Base-by-base conservation (phyloP, 345 rosid genomes). In the Pistacia atlantica region DNA sequence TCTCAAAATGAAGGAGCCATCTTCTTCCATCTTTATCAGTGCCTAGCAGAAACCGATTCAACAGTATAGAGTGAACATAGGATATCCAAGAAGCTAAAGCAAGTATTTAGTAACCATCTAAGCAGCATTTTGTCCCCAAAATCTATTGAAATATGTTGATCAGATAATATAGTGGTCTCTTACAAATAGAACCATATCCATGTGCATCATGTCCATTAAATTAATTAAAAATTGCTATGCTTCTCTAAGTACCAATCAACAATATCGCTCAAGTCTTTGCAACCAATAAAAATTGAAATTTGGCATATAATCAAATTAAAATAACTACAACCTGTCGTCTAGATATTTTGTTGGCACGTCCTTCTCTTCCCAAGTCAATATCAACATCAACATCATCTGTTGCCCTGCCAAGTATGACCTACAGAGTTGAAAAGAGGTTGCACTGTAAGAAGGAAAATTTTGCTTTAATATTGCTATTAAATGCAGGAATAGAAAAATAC, bases 331-430 rank as follows among this genome's bases (percentile, higher is more conserved):
- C 98, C 95, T 93, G 98, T 70, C 86, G 88, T 76, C 95, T 86
- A 75, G 98, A 91, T 79, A 95, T 84, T 77, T 85, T 90, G 80
- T 86, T 89, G 46, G 89, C 86, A 37, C 65, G 81, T 54, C 93
- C 88, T 81, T 91, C 91, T 82, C 81, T 88, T 76, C 93, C 84
- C 82, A 93, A 85, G 90, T 91, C 98, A 73, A 95, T 87, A 83
- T 95, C 95, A 65, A 95, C 94, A 25, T 75, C 79, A 74, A 81
- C 76, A 76, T 88, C 98, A 75, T 79, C 82, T 31, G 98, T 91
- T 83, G 92, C 90, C 83, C 98, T 91, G 71, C 98, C 98, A 71
- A 96, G 93, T 72, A 90, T 57, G 65, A 93, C 94, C 99, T 96
- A 86, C 70, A 84, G n/a, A 72, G 77, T 56, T 74, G 59, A 9